Evolutionary conservation across 2,329 filamentous ascomycete species (phyloP), one percentile per base, ranked within the genome.

Genomic region (Parascedosporium putredinis): DNA sequence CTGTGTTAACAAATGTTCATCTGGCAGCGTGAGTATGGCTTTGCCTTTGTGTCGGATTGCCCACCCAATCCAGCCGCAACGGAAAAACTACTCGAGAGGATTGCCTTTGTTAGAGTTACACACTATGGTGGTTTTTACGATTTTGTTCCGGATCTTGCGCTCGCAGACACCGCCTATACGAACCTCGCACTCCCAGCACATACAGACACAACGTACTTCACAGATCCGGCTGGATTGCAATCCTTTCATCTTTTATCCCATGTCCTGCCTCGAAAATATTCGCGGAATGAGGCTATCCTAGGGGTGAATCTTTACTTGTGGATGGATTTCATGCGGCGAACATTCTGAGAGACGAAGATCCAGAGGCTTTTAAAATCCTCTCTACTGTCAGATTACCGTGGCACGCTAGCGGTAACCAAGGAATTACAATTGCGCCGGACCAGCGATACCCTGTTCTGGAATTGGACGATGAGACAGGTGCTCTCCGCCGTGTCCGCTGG

Each of bases 131-230:
- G 68, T 52, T 76, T 76, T 60, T 79, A 78, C 59, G 91, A 96
- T 66, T 97, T 97, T 64, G 86, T 87, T 1, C 85, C 90, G 4
- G 86, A 96, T 64, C 76, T 96, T 22, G 84, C 88, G 24, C 84
- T 84, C 60, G 90, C 90, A 55, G 89, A 95, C 60, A 94, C 87
- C 2, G 89, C 89, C 3, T 98, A 97, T 68, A 96, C 91, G 2
- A 88, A 85, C 58, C 74, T 93, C 47, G 82, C 83, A 1, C 77
- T 98, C 2, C 79, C 81, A 18, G 84, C 86, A 1, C 93, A 98
- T 65, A 97, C 91, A 1, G 93, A 98, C 67, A 97, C 81, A 5
- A 95, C 91, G 1, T 97, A 98, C 66, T 97, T 97, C 68, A 89
- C 81, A 20, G 91, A 97, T 55, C 91, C 93, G 0, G 83, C 87